Evolutionary conservation across 2,329 filamentous ascomycete species (phyloP), one percentile per base, ranked within the genome.

Genomic region (Parascedosporium putredinis): DNA sequence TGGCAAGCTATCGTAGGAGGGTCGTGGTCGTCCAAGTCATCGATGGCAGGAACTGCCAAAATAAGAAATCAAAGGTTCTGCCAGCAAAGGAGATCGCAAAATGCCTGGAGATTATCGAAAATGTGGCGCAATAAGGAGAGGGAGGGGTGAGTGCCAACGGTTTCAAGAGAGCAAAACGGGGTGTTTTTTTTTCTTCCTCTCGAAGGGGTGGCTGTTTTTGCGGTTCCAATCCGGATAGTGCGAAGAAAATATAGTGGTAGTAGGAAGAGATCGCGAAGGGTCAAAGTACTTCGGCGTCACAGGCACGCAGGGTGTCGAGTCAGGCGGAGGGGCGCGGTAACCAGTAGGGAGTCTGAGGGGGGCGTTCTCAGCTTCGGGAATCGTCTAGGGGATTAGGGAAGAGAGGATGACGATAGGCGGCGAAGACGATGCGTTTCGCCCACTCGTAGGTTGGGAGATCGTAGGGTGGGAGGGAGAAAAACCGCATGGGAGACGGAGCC

Each of bases 231-330:
- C n/a, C n/a, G n/a, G n/a, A 2, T 14, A 36, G 2, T 18, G 5
- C 3, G 20, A 9, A 20, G 18, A 42, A 40, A 42, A 42, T 42
- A 42, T 16, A 42, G n/a, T 10, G n/a, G 18, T 42, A 10, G 16
- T 6, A 49, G 4, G 10, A 23, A 4, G 40, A 25, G 43, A 27
- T 23, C 24, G 4, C 27, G 18, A 20, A 49, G 22, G 22, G 20
- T 12, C 44, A 16, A 50, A 44, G 45, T 34, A 24, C 20, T 20
- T 42, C 38, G 38, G 38, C 38, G 38, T 42, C n/a, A n/a, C n/a
- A n/a, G n/a, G n/a, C n/a, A n/a, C n/a, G n/a, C 36, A 38, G 36
- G 27, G 31, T 14, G 47, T 40, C 47, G 31, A 27, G 34, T 49
- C 47, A 16, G 24, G 47, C 33, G 24, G 34, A 33, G 25, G 31